Percentiles rank a stretch among this genome's conserved stretches.
These are phyloP conservation scores for Pyrrhoderma lamaoense DNA, from an alignment of 1,284 basidiomycete genomes.

Conservation along the genomic window DNA sequence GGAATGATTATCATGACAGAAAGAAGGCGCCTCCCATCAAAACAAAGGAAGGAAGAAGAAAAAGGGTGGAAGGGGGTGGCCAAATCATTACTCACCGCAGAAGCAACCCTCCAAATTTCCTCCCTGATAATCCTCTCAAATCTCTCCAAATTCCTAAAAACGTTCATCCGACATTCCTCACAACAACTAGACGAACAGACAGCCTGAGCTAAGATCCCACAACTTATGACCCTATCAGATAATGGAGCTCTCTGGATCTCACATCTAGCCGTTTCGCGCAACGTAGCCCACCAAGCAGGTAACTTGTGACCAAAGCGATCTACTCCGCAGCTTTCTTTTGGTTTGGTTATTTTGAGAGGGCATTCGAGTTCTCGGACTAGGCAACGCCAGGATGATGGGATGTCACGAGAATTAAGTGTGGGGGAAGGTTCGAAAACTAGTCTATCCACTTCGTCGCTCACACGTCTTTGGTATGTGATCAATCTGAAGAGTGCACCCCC, in stretches of 20 bases:
- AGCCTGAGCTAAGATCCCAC: background rate
- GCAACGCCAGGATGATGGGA: background rate
- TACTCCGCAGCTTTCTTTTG: constrained; percentile 4
- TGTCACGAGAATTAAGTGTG: background rate
- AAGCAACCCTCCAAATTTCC: background rate
- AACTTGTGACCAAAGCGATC: background rate
- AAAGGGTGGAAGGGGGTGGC: no score
- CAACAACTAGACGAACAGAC: background rate
- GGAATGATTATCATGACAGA: no score
- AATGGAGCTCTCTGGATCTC: constrained; percentile 8
- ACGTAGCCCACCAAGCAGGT: constrained; percentile 1
- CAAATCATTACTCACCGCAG: background rate
- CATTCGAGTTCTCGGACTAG: constrained; percentile 8
- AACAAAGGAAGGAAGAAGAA: no score
- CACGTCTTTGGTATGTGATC: constrained; percentile 4
- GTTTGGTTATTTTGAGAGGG: background rate
- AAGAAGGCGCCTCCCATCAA: no score
- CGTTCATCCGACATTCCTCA: background rate
- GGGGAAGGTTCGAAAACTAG: constrained; percentile 3
- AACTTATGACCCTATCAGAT: background rate
- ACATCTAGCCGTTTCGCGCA: constrained; percentile 3
- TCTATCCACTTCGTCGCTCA: constrained; percentile 7
- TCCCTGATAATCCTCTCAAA: background rate
- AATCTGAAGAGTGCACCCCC: background rate
- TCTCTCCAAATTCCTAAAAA: background rate